phyloP scores from a whole-genome alignment of 352 stramenopile species.

The Globisporangium iwayamae region DNA sequence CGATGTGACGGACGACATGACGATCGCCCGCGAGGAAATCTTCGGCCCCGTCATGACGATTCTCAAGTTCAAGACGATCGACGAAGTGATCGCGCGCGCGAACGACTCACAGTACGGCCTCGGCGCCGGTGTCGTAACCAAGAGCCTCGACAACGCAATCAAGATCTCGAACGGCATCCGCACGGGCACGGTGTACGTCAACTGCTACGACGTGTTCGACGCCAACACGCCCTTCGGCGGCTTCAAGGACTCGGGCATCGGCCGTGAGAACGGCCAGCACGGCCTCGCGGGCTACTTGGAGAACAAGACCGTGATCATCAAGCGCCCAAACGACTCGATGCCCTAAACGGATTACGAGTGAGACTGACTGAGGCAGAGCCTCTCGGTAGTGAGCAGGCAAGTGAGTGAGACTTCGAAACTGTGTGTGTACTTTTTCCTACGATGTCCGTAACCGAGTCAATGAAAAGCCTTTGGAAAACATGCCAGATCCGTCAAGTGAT shows the following conservation, averaged over 20 bases:
- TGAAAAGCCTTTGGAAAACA: neutral
- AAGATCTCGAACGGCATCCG: conserved; percentile 87
- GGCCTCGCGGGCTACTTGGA: conserved; percentile 77
- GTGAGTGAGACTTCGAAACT: neutral
- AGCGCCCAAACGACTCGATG: conserved; percentile 49
- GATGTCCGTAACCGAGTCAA: conserved; percentile 3
- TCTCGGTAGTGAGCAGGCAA: neutral
- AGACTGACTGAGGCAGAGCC: neutral
- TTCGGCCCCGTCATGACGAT: conserved; percentile 91
- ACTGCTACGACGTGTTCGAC: conserved; percentile 92
- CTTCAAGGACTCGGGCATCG: conserved; percentile 85
- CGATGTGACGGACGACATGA: conserved; percentile 79
- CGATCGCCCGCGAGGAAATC: conserved; percentile 89
- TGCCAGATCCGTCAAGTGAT: neutral
- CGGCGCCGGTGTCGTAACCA: conserved; percentile 86
- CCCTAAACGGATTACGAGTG: conserved; percentile 10
- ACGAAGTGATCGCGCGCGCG: conserved; percentile 84
- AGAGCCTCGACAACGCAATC: conserved; percentile 81
- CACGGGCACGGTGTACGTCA: conserved; percentile 92
- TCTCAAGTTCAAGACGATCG: conserved; percentile 86
- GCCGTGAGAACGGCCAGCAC: conserved; percentile 74
- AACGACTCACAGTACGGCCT: conserved; percentile 89
- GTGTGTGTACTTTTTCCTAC: conserved; percentile 4
- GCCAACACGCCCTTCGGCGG: conserved; percentile 82
- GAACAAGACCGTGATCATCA: conserved; percentile 75